These are phyloP conservation scores for Yamadazyma trypodendri DNA, from an alignment of 1,139 yeast genomes.

Conservation along the genomic window DNA sequence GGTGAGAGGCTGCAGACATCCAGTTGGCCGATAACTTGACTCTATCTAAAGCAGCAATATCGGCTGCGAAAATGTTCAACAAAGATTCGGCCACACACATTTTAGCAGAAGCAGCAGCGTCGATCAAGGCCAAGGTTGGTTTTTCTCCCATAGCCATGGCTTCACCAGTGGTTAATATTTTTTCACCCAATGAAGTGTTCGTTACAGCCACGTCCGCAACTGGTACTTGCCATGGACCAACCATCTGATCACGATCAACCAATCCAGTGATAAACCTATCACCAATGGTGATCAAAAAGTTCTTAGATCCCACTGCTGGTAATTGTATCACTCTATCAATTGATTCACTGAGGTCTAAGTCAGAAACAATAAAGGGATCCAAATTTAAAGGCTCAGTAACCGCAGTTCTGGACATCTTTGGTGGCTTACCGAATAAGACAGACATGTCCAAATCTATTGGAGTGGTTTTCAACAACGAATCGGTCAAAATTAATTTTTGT, in stretches of 20 bases:
- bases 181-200: slow-evolving; percentile 81
- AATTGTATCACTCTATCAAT: slow-evolving; percentile 78
- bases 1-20: slow-evolving; percentile 98
- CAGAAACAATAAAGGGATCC: slow-evolving; percentile 39
- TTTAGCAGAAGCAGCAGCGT: slow-evolving; percentile 95
- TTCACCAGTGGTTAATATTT: slow-evolving; percentile 71
- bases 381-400: slow-evolving; percentile 60
- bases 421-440: slow-evolving; percentile 95
- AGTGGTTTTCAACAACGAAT: slow-evolving; percentile 67
- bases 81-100: slow-evolving; percentile 95
- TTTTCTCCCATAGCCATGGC: slow-evolving; percentile 98
- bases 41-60: slow-evolving; percentile 69
- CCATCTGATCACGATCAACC: slow-evolving; percentile 97
- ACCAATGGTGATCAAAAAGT: slow-evolving; percentile 93
- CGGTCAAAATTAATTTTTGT: slow-evolving; percentile 78
- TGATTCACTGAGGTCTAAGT: slow-evolving; percentile 56
- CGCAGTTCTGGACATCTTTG: slow-evolving; percentile 87
- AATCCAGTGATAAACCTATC: slow-evolving; percentile 96
- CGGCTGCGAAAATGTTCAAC: slow-evolving; percentile 87
- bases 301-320: slow-evolving; percentile 95
- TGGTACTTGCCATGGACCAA: slow-evolving; percentile 99
- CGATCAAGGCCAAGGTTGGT: slow-evolving; percentile 85
- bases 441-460: slow-evolving; percentile 98
- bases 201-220: slow-evolving; percentile 99
- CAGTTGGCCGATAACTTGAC: slow-evolving; percentile 95